Conservation (phyloP, 1,284 basidiomycete genomes). For the Pterula multifida region DNA sequence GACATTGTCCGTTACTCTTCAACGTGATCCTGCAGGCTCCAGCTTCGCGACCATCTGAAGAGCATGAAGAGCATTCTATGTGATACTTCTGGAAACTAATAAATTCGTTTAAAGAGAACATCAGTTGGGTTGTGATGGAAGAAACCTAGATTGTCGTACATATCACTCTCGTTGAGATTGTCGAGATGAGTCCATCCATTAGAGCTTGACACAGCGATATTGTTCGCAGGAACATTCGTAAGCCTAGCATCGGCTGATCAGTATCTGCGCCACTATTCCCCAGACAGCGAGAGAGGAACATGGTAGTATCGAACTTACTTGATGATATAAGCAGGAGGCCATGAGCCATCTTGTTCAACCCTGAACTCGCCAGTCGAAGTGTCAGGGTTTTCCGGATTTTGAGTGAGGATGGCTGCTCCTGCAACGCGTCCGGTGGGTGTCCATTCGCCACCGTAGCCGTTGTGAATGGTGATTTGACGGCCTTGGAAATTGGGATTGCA, state of each 20-base stretch:
- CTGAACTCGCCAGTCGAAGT: not conserved
- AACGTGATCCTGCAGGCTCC: not conserved
- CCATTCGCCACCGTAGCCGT: not conserved
- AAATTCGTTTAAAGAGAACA: not conserved
- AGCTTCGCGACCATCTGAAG: not conserved
- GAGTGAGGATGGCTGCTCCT: not conserved
- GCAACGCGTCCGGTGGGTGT: not conserved
- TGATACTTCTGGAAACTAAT: not conserved
- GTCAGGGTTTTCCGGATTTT: not conserved
- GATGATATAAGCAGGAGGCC: not conserved
- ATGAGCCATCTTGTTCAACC: not conserved
- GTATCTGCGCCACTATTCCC: not conserved
- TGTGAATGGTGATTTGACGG: not conserved
- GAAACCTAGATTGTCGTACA: not conserved
- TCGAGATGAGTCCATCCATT: not conserved
- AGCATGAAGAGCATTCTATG: not conserved
- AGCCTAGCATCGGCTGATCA: not conserved
- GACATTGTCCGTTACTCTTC: not conserved
- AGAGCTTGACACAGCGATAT: not conserved
- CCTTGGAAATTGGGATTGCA: not conserved
- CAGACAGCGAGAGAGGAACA: not conserved
- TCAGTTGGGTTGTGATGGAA: not conserved
- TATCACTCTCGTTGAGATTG: not conserved
- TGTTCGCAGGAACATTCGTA: not conserved
- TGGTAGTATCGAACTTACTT: not conserved